phyloP scores from a whole-genome alignment of 1,284 basidiomycete genomes.

The Wallemia ichthyophaga region DNA sequence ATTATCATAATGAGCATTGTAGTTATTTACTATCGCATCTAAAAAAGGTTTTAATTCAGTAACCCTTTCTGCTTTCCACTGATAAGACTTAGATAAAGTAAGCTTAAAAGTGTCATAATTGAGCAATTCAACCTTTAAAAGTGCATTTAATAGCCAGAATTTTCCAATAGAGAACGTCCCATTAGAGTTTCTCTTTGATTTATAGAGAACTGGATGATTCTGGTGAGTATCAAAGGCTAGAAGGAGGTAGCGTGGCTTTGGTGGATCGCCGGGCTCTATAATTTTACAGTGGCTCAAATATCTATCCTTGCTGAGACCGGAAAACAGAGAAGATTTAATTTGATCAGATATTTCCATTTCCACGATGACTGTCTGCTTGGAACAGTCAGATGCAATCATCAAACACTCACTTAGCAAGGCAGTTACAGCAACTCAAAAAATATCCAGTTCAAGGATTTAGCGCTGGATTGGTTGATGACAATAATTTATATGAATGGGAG shows the following conservation, averaged over 20 bases:
- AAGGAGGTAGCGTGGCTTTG: slow-evolving; percentile 10
- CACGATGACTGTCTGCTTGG: neutral
- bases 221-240: slow-evolving; percentile 9
- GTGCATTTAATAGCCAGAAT: slow-evolving; percentile 64
- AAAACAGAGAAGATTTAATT: neutral
- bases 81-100: neutral
- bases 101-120: slow-evolving; percentile 10
- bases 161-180: slow-evolving; percentile 90
- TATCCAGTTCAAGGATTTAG: slow-evolving; percentile 77
- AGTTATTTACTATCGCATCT: neutral
- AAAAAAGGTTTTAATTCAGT: neutral
- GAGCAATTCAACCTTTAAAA: slow-evolving; percentile 44
- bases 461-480: slow-evolving; percentile 73
- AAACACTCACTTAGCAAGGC: neutral
- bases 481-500: slow-evolving; percentile 79
- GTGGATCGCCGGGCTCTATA: slow-evolving; percentile 3
- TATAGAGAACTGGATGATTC: slow-evolving; percentile 28
- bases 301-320: neutral
- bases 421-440: slow-evolving; percentile 34
- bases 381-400: neutral
- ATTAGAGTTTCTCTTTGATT: slow-evolving; percentile 84
- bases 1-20: neutral
- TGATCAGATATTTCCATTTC: neutral
- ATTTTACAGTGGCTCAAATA: neutral
- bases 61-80: neutral